Conservation (phyloP, 2,329 filamentous ascomycete genomes). For the Aphanocladium album region DNA sequence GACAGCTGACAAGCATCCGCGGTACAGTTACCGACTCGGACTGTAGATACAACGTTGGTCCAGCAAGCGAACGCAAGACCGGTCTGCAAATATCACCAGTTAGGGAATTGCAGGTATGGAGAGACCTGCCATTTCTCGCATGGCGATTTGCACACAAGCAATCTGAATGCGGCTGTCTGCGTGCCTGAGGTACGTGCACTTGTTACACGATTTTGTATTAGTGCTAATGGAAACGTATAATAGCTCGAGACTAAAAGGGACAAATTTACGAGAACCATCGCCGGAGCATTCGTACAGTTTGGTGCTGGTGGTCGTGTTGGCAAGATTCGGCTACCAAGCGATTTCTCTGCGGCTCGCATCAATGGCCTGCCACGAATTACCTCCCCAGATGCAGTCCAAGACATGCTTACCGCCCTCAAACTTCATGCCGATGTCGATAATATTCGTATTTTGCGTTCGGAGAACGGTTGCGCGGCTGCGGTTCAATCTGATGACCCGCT, state of each 20-base stretch:
- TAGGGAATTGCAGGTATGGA: not conserved
- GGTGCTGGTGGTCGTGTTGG: conserved; percentile 26
- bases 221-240: not conserved
- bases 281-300: conserved; percentile 27
- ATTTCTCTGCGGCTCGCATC: conserved; percentile 33
- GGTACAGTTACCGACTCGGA: not conserved
- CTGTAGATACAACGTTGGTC: not conserved
- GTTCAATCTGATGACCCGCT: not conserved
- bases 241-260: not conserved
- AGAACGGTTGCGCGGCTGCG: not conserved
- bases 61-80: not conserved
- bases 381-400: conserved; percentile 17
- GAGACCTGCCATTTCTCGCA: not conserved
- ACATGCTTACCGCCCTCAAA: conserved; percentile 16
- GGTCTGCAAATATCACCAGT: not conserved
- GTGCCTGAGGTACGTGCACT: not conserved
- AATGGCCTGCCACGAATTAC: conserved; percentile 21
- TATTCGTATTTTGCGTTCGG: not conserved
- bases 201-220: not conserved
- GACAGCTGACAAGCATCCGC: not conserved
- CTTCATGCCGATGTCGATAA: not conserved
- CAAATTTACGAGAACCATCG: not conserved
- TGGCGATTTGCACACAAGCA: not conserved
- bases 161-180: not conserved
- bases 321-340: conserved; percentile 27